phyloP scores from a whole-genome alignment of 768 basidiomycete species.

The Suillus ampliporus region DNA sequence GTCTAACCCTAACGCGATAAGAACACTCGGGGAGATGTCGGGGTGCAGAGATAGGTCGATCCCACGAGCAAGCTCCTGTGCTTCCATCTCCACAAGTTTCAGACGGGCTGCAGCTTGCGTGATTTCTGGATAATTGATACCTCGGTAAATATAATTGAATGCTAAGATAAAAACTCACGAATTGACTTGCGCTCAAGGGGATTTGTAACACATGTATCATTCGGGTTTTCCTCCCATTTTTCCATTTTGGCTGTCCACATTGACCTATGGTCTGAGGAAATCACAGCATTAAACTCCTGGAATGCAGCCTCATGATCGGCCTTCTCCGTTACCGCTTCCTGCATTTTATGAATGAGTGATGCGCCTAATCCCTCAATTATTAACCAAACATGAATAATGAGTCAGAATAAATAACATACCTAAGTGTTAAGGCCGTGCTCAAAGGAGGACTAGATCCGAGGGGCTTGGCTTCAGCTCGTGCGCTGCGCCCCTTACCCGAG shows the following conservation, averaged over 20 bases:
- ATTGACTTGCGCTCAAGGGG: background rate
- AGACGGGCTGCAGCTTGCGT: background rate
- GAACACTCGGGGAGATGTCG: conserved; percentile 14
- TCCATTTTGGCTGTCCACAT: background rate
- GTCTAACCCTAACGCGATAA: conserved; percentile 19
- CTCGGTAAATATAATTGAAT: background rate
- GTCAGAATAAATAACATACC: conserved; percentile 21
- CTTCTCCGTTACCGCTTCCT: conserved; percentile 3
- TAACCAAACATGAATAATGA: background rate
- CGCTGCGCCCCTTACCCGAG: too few species aligned
- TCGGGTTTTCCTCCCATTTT: background rate
- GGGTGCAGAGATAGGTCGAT: conserved; percentile 8
- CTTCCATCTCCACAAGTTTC: conserved; percentile 18
- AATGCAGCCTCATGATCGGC: conserved; percentile 9
- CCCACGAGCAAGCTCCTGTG: background rate
- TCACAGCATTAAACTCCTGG: background rate
- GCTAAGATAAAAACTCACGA: background rate
- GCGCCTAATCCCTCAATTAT: background rate
- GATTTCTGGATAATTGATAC: background rate
- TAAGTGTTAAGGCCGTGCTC: too few species aligned
- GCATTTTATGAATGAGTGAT: conserved; percentile 3
- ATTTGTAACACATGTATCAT: background rate
- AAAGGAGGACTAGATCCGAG: too few species aligned
- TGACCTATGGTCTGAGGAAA: background rate
- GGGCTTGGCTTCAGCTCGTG: too few species aligned